Percentiles rank a stretch among this genome's conserved stretches.
These are phyloP conservation scores for Cicer pinnatifidum DNA, from an alignment of 306 rosid genomes.

Conservation along the genomic window DNA sequence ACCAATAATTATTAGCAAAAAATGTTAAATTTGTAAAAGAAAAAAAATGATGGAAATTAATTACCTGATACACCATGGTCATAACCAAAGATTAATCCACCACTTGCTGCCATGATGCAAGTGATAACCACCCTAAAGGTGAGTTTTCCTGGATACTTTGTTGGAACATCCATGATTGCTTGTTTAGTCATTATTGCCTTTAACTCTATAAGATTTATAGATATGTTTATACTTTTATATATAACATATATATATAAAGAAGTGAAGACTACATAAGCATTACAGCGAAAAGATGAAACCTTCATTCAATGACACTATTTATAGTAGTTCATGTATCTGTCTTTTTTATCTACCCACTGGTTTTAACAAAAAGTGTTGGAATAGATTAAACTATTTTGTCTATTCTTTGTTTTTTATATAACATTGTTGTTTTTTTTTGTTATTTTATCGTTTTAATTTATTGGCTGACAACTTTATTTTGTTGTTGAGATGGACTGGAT, in stretches of 20 bases:
- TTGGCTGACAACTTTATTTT: too few relatives aligned
- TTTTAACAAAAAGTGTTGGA: neutral
- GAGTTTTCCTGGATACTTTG: conserved; percentile 60
- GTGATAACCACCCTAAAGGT: conserved; percentile 59
- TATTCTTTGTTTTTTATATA: too few relatives aligned
- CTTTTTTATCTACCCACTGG: conserved; percentile 32
- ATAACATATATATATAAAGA: neutral
- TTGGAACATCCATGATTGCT: conserved; percentile 22
- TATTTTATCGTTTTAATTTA: too few relatives aligned
- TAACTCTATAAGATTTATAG: neutral
- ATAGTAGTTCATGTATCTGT: neutral
- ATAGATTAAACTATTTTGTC: too few relatives aligned
- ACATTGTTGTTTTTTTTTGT: too few relatives aligned
- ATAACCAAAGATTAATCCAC: conserved; percentile 83
- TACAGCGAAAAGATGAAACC: neutral
- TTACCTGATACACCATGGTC: conserved; percentile 88
- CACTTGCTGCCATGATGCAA: conserved; percentile 67
- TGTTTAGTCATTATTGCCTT: neutral
- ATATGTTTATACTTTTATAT: too few relatives aligned
- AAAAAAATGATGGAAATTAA: conserved; percentile 1
- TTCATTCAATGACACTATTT: neutral
- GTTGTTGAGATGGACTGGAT: too few relatives aligned
- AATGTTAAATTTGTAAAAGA: too few relatives aligned
- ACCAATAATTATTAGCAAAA: neutral
- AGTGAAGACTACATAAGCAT: neutral